These are phyloP conservation scores for Blastomyces parvus DNA, from an alignment of 2,329 filamentous ascomycete species.

Conservation along the genomic window DNA sequence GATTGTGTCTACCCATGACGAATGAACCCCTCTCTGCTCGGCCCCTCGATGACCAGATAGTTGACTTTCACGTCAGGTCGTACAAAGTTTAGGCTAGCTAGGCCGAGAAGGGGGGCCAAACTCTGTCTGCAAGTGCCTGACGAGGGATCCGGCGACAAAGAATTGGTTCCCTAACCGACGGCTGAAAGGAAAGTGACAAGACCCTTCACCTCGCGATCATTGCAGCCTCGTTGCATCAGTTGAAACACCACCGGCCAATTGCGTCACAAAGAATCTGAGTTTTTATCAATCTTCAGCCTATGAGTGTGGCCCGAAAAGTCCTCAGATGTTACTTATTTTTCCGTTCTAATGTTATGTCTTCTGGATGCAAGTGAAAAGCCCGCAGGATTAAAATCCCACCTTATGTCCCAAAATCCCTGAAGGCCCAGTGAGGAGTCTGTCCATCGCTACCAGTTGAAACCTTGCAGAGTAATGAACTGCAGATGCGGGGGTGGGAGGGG, in stretches of 20 bases:
- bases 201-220: not conserved
- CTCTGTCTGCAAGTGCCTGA: not conserved
- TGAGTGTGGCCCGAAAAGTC: not conserved
- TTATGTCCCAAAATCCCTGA: not conserved
- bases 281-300: not conserved
- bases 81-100: not conserved
- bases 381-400: not conserved
- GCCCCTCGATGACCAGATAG: not conserved
- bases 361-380: not conserved
- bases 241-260: not conserved
- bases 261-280: not conserved
- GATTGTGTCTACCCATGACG: not conserved
- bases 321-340: not conserved
- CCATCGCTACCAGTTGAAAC: not conserved
- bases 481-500: not conserved
- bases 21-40: not conserved
- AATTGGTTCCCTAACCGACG: not conserved
- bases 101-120: not conserved
- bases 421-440: not conserved
- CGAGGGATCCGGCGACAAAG: not conserved
- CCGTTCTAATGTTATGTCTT: not conserved
- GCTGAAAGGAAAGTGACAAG: not conserved
- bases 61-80: not conserved
- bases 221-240: not conserved
- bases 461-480: not conserved